A percentile compares a stretch with the other conserved stretches of the same genome.
Conservation (phyloP, 768 basidiomycete genomes). For the Multifurca ochricompacta region DNA sequence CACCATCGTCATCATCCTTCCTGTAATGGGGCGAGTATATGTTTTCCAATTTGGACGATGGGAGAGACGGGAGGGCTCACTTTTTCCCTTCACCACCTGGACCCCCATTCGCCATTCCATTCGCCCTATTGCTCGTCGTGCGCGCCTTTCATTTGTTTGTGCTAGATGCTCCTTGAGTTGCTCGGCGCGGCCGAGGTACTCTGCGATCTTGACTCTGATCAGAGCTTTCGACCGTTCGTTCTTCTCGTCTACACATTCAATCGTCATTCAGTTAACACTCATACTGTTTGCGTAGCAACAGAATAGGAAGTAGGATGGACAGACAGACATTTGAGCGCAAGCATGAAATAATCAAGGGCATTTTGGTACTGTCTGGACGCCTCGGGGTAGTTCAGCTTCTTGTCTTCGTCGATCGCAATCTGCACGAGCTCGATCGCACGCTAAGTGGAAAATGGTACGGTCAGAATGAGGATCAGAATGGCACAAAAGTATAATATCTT, state of each 20-base stretch:
- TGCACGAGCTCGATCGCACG: conserved; percentile 88
- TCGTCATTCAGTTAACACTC: not conserved
- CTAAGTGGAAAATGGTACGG: conserved; percentile 27
- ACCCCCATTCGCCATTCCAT: conserved; percentile 37
- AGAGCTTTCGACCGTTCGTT: conserved; percentile 86
- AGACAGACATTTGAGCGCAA: conserved; percentile 81
- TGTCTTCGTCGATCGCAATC: conserved; percentile 87
- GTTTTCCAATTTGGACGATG: not conserved
- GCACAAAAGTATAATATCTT: not conserved
- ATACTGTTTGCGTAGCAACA: not conserved
- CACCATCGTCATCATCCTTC: conserved; percentile 55
- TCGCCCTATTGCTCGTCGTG: conserved; percentile 44
- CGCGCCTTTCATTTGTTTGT: conserved; percentile 54
- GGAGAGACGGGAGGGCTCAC: conserved; percentile 25
- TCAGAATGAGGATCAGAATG: not conserved
- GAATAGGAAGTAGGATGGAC: not conserved
- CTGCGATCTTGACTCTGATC: conserved; percentile 81
- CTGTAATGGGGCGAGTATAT: conserved; percentile 20
- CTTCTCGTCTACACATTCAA: conserved; percentile 62
- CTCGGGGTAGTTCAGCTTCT: conserved; percentile 86
- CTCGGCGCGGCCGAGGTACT: conserved; percentile 90
- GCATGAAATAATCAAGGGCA: conserved; percentile 96
- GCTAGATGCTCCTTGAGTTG: conserved; percentile 80
- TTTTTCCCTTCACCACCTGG: conserved; percentile 30
- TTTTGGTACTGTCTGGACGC: conserved; percentile 95